phyloP scores from a whole-genome alignment of 169 alveolate species.

The Cryptosporidium muris region DNA sequence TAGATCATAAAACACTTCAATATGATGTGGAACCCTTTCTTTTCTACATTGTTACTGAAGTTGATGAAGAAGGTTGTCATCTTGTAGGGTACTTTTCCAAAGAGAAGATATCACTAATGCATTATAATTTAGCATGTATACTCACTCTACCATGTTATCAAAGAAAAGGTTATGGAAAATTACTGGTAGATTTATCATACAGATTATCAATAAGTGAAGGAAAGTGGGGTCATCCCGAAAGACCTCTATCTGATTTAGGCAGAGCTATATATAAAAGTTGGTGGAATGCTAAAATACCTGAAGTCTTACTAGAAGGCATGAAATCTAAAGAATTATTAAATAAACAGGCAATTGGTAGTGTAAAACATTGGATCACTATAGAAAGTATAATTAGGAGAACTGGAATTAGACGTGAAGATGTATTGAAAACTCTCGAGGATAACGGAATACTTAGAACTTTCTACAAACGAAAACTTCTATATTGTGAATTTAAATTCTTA shows the following conservation, averaged over 20 bases:
- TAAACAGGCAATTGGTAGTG: not conserved
- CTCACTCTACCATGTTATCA: constrained; percentile 90
- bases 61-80: constrained; percentile 87
- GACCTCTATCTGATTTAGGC: constrained; percentile 97
- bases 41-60: constrained; percentile 94
- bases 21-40: constrained; percentile 81
- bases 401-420: constrained; percentile 64
- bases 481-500: constrained; percentile 38
- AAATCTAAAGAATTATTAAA: not conserved
- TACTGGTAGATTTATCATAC: constrained; percentile 87
- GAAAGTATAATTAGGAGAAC: constrained; percentile 39
- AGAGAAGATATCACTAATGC: constrained; percentile 85
- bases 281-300: constrained; percentile 91
- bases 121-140: constrained; percentile 87
- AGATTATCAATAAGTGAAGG: constrained; percentile 91
- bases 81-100: constrained; percentile 90
- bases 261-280: constrained; percentile 93
- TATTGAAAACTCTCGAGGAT: constrained; percentile 31
- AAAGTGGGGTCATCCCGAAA: constrained; percentile 96
- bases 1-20: constrained; percentile 96
- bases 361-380: constrained; percentile 10
- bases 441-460: constrained; percentile 45
- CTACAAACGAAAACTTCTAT: constrained; percentile 9
- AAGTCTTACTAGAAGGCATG: constrained; percentile 22
- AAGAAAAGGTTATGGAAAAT: constrained; percentile 91